phyloP scores from a whole-genome alignment of 1,284 basidiomycete genomes.

The Takashimella koratensis region DNA sequence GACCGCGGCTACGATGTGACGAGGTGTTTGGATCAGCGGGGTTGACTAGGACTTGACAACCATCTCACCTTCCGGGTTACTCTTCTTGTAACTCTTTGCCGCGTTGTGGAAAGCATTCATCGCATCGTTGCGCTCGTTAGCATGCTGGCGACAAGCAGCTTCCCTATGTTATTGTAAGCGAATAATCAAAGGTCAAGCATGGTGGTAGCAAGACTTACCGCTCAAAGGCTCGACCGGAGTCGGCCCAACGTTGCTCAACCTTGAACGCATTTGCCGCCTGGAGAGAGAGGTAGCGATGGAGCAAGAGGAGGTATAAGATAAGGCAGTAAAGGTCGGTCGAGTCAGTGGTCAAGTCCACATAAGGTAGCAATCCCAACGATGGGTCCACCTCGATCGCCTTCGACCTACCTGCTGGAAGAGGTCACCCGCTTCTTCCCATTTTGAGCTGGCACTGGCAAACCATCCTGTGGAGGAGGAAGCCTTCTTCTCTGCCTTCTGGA shows the following conservation, averaged over 20 bases:
- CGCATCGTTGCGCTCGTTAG: conserved; percentile 83
- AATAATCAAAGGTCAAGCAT: no score
- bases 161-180: conserved; percentile 53
- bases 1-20: conserved; percentile 80
- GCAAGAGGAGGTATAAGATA: background rate
- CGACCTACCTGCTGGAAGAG: conserved; percentile 57
- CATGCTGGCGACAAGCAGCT: conserved; percentile 83
- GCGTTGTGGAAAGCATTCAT: conserved; percentile 97
- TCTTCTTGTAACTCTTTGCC: conserved; percentile 87
- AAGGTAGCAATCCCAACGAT: no score
- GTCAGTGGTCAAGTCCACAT: background rate
- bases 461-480: conserved; percentile 72
- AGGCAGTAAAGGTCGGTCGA: no score
- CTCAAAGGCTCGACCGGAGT: conserved; percentile 81
- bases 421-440: conserved; percentile 91
- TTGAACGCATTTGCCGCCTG: conserved; percentile 95
- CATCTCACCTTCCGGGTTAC: conserved; percentile 75
- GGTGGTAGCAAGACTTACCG: no score
- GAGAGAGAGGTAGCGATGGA: conserved; percentile 47
- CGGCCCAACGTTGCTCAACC: conserved; percentile 85
- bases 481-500: conserved; percentile 90
- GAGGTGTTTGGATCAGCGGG: no score
- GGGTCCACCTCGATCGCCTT: background rate
- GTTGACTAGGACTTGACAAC: no score
- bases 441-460: conserved; percentile 75